phyloP scores from a whole-genome alignment of 257 asterid genomes.

The Solanum peruvianum region DNA sequence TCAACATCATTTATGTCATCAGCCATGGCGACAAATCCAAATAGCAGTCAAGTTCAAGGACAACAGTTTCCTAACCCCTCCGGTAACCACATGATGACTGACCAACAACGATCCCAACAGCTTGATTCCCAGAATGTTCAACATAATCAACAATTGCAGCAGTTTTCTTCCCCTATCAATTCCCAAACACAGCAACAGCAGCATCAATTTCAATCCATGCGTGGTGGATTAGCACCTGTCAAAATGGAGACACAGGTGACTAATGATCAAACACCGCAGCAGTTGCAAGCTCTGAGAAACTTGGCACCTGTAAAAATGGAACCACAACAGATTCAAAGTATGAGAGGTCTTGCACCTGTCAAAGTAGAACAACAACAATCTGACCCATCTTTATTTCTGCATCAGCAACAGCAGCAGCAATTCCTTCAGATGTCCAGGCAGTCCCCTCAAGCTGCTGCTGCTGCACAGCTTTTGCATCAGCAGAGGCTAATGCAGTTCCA shows the following conservation, averaged over 20 bases:
- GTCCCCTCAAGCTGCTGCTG: conserved; percentile 60
- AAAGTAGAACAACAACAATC: conserved; percentile 76
- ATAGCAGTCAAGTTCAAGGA: conserved; percentile 43
- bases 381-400: conserved; percentile 59
- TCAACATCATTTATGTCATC: conserved; percentile 31
- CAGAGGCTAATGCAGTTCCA: conserved; percentile 73
- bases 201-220: conserved; percentile 49
- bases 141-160: conserved; percentile 48
- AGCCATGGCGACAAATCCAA: conserved; percentile 18
- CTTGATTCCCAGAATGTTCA: conserved; percentile 32
- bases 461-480: conserved; percentile 74
- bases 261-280: conserved; percentile 45
- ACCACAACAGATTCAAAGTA: conserved; percentile 38
- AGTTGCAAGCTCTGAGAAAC: conserved; percentile 42
- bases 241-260: conserved; percentile 49
- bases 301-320: conserved; percentile 46
- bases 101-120: conserved; percentile 56
- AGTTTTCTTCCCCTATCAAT: conserved; percentile 38
- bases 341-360: conserved; percentile 44
- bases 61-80: conserved; percentile 38
- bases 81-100: conserved; percentile 38
- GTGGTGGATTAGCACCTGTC: conserved; percentile 39
- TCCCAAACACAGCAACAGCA: conserved; percentile 34
- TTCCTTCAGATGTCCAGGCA: conserved; percentile 46
- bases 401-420: conserved; percentile 42